Base-by-base conservation (phyloP, 2,329 filamentous ascomycete species). In the Colletotrichum acutatum region DNA sequence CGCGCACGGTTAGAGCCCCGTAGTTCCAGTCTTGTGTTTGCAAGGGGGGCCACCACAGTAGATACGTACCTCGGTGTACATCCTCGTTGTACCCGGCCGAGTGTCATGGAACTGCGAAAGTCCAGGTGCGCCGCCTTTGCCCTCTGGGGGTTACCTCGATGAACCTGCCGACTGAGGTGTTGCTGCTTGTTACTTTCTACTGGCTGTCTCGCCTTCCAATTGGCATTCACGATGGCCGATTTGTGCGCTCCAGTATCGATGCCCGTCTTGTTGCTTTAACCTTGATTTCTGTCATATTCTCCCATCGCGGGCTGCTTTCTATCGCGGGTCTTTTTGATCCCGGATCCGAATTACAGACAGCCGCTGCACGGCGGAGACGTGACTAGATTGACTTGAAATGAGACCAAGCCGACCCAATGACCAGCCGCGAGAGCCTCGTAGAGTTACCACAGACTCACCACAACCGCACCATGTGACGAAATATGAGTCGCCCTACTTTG, bases 1-100 rank as follows among this genome's bases (percentile, higher is more conserved):
- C 75, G 75, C 75, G 77, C 78, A 79, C 78, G 78, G 78, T 78
- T 78, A 74, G 68, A 67, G 71, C 63, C 71, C 58, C 66, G 60
- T 42, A 49, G 60, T 22, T 30, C 66, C 56, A 60, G 60, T 63
- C 59, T 54, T 49, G 67, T 58, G 30, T 46, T 65, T 66, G 66
- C 66, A 72, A 61, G 66, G 71, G 60, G 49, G 66, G 34, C 58
- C 46, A 26, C 32, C 22, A 5, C 8, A 12, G 19, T 28, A 26
- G 53, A 22, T 52, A 65, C 37, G 37, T 49, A 30, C 53, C 42
- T 19, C 30, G 19, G 37, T 4, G 30, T 68, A 34, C 52, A 26
- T 32, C 9, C 19, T 26, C 26, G 22, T 46, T 68, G 42, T 49
- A 49, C 42, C 42, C 42, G 42, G 42, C 42, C 42, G 42, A 49